Evolutionary conservation across 352 stramenopile genomes (phyloP), one percentile per base, ranked within the genome.

Genomic region (Pythium sp.): DNA sequence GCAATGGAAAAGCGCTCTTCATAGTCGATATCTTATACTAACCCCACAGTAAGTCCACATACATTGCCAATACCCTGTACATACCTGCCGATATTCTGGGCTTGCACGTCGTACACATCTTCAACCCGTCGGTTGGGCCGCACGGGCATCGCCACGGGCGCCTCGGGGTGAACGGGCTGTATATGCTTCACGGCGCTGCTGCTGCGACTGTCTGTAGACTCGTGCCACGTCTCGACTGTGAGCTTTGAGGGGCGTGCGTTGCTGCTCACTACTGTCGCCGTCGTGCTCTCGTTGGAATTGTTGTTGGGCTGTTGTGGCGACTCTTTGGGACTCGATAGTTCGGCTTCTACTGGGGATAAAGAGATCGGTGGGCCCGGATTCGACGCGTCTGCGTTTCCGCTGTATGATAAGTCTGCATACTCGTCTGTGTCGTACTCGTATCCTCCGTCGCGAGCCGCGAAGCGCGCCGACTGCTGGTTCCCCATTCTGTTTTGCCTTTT

Each of bases 41-140:
- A 20, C 3, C 38, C 38, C 38, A 20, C n/a, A n/a, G n/a, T n/a
- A n/a, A n/a, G n/a, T n/a, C n/a, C n/a, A n/a, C n/a, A n/a, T 18
- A 4, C 12, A 18, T 46, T 46, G 38, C 38, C 38, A 15, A 46
- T 46, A 18, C 34, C 14, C 1, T 41, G 9, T 11, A 41, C 70
- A 32, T 55, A 90, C 82, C 82, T 73, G 22, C 82, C 82, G 15
- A 90, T 64, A 12, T 76, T 68, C 58, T 86, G 73, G 14, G 68
- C 77, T 20, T 82, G 76, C 2, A 91, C 67, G 26, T 89, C 79
- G 69, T 91, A 89, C 38, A 85, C 74, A 0, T 91, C 77, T 47
- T 87, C 78, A 11, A 89, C 68, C 14, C 78, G 78, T 9, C 79
- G 77, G 58, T 71, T 65, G 58, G 70, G 11, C 53, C 56, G 62